Base-by-base conservation (phyloP, 2,329 filamentous ascomycete genomes). In the Monosporascus sp. region DNA sequence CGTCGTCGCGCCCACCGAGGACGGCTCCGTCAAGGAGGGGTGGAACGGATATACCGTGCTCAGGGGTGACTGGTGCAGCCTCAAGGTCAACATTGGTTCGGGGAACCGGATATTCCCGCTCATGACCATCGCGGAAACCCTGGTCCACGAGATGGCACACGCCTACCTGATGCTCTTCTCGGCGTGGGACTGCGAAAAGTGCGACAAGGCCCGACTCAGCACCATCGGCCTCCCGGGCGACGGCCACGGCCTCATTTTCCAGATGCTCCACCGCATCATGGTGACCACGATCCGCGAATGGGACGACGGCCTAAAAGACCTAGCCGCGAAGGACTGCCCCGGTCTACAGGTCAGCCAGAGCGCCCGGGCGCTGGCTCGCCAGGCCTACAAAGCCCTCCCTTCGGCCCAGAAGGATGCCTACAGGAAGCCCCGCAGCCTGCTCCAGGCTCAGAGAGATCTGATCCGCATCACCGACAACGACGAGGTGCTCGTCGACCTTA, bases 91-190 rank as follows among this genome's bases (percentile, higher is more conserved):
- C 3, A 22, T 61, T 18, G 54, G 55, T 8, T 40, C 55, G 3
- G 51, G 51, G 20, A 18, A 22, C 7, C 18, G 7, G 17, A 3
- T 57, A 3, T 53, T 56, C 45, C 7, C 48, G 7, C 52, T 61
- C 1, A 11, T 44, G 7, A 37, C 43, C 15, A 45, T 61, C 20
- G 6, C 60, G 6, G 55, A 51, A 2, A 47, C 49, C 38, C 50
- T 64, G 2, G 44, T 63, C 35, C 58, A 60, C 50, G 61, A 62
- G 54, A 56, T 63, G 53, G 48, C 55, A 6, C 60, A 59, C 50
- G 52, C 57, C 3, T 64, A 58, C 37, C 51, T 60, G 31, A 9
- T 31, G 6, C 18, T 47, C 15, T 63, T 55, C 44, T 31, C 46
- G n/a, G 49, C 37, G 5, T 61, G 60, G 55, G 20, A 44, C 11